Evolutionary conservation across 2,329 filamentous ascomycete species (phyloP).

Genomic region (Tolypocladium amazonense): DNA sequence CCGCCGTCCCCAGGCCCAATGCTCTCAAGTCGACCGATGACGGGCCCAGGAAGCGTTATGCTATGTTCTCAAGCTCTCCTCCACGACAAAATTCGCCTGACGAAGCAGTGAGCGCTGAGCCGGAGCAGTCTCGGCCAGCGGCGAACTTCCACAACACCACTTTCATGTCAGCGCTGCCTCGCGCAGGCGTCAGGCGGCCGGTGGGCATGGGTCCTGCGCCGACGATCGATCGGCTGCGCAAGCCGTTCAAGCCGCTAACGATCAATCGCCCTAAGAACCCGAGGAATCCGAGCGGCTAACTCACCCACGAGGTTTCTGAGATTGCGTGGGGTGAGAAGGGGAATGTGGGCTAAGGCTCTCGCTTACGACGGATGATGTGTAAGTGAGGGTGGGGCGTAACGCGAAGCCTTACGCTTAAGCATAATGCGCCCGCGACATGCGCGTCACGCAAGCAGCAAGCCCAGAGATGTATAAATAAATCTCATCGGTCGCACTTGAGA

Average conservation of each 20-base stretch:
- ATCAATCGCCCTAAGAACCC: constrained; percentile 30
- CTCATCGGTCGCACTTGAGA: background rate
- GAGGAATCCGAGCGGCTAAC: constrained; percentile 8
- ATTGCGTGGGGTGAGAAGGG: background rate
- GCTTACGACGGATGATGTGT: background rate
- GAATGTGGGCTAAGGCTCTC: background rate
- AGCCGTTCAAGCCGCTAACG: constrained; percentile 47
- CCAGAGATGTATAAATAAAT: background rate
- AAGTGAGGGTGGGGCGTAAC: background rate
- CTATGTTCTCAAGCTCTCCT: constrained; percentile 49
- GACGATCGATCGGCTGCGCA: constrained; percentile 38
- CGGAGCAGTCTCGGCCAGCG: constrained; percentile 20
- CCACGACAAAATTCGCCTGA: constrained; percentile 16
- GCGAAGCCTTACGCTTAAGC: constrained; percentile 11
- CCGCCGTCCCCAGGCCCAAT: constrained; percentile 23
- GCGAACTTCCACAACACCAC: constrained; percentile 43
- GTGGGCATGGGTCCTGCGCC: constrained; percentile 33
- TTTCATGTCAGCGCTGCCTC: constrained; percentile 26
- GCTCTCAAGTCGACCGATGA: constrained; percentile 12
- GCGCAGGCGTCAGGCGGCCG: constrained; percentile 31
- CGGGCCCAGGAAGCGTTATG: constrained; percentile 34
- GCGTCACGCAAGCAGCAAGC: background rate
- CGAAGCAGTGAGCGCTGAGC: constrained; percentile 10
- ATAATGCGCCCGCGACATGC: constrained; percentile 8
- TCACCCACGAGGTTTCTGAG: background rate